Evolutionary conservation across 306 rosid species (phyloP), one percentile per base, ranked within the genome.

Genomic region (Spatholobus suberectus): DNA sequence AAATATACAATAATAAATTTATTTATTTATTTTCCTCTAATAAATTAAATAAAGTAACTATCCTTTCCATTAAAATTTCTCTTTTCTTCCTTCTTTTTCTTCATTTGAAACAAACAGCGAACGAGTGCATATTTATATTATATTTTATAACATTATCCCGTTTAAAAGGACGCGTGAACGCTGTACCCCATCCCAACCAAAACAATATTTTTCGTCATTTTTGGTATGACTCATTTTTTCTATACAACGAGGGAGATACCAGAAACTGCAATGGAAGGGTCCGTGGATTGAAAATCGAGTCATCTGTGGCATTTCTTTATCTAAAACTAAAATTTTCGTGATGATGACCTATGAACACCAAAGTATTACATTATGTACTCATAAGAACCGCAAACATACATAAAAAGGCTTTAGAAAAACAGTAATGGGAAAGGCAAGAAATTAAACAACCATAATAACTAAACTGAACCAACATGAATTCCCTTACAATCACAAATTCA

Each of bases 291-390:
- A 75, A 75, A 58, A 67, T 27, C 11, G 38, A 52, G 57, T 34
- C 34, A 46, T 43, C 52, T 5, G 26, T 47, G 40, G 41, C 24
- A 20, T 43, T 66, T 69, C 3, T 8, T 55, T 70, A 29, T 70
- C 11, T 4, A 18, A 44, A 66, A 40, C 47, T 35, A 11, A 23
- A 81, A 73, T 51, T 6, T 61, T 38, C 29, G 75, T 34, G 57
- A 75, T 34, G 10, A 69, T 44, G 63, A 76, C 55, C 13, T 43
- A 43, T 34, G 20, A 75, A 13, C 29, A n/a, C 29, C 81, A 14
- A 67, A 82, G 75, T 37, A 80, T 70, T 67, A 15, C 6, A 68
- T 40, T 2, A 29, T 8, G 38, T 72, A 17, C 38, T 55, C 38
- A 23, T 38, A 40, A 75, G 9, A 74, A 52, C 62, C 24, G 1